Evolutionary conservation across 1,284 basidiomycete genomes (phyloP).

Genomic region (Ganoderma sinense): DNA sequence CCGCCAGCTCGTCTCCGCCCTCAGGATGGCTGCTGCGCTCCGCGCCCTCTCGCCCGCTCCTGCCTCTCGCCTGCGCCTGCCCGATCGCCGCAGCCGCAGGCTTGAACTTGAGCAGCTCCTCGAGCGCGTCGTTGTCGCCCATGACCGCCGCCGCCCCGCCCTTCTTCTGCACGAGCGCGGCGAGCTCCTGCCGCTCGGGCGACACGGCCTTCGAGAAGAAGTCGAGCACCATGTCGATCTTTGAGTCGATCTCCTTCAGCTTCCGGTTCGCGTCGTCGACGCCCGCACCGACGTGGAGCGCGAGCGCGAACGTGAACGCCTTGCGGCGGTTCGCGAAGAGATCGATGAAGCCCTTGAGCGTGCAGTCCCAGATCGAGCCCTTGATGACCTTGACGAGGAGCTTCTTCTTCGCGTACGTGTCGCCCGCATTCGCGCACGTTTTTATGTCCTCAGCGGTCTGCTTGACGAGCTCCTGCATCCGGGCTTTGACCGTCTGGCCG

Average conservation of each 20-base stretch:
- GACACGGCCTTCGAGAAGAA: constrained; percentile 25
- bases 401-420: constrained; percentile 41
- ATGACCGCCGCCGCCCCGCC: constrained; percentile 32
- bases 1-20: constrained; percentile 4
- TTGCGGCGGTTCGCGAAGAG: constrained; percentile 43
- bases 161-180: constrained; percentile 27
- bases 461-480: constrained; percentile 32
- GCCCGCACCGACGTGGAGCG: constrained; percentile 43
- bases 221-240: constrained; percentile 25
- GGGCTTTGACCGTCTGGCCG: constrained; percentile 33
- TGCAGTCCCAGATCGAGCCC: constrained; percentile 45
- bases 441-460: constrained; percentile 41
- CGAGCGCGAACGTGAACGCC: constrained; percentile 43
- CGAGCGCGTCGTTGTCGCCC: constrained; percentile 25
- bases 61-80: not conserved
- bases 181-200: constrained; percentile 26
- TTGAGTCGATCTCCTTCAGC: constrained; percentile 38
- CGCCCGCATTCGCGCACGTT: constrained; percentile 41
- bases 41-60: too few relatives aligned
- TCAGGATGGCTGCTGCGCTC: not conserved
- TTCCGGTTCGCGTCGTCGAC: constrained; percentile 44
- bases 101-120: constrained; percentile 14
- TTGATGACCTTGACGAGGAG: constrained; percentile 47
- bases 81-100: not conserved
- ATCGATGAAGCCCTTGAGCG: constrained; percentile 42